Base-by-base conservation (phyloP, 208 protist genomes). In the Trypanosoma caninum region DNA sequence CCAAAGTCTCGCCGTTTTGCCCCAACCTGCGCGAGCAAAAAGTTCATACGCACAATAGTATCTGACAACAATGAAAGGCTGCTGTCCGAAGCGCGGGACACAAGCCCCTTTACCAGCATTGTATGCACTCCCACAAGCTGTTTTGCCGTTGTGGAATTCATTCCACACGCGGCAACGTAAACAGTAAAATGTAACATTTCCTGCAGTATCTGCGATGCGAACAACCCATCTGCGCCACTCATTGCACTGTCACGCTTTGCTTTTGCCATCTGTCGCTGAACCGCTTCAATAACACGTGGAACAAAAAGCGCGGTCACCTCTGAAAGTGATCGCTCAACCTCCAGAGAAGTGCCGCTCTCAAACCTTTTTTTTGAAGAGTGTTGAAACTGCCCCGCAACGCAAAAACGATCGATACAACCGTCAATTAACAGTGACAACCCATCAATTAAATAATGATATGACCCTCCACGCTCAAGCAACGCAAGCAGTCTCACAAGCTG, bases 81-180 rank as follows among this genome's bases (percentile, higher is more conserved):
- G 16, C 25, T 13, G 22, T 37, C 50, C 3, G 7, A 23, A 14
- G 25, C 50, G 18, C 30, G 34, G 20, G 38, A 59, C n/a, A 20
- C 31, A 14, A 60, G 67, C 1, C 65, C 59, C 42, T 72, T 77
- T 4, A 83, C 30, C 9, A 88, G 59, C 5, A 65, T 73, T 22
- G 60, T 72, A 59, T 93, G 86, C 40, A 93, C 51, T 7, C 75
- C 65, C 1, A 71, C 70, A 31, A 93, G 76, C 62, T 89, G 86
- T 46, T 71, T 64, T 14, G 72, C 50, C 0, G 66, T 76, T 42
- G 67, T 74, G 13, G 65, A 44, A 27, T 74, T 50, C 69, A 82
- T 74, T 33, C 81, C 85, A 48, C 65, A 70, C 23, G 64, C 46
- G 13, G 57, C 30, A 13, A 65, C 44, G 28, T 70, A 61, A 13